Evolutionary conservation across 768 basidiomycete species (phyloP).

Genomic region (Lyophyllum atratum): DNA sequence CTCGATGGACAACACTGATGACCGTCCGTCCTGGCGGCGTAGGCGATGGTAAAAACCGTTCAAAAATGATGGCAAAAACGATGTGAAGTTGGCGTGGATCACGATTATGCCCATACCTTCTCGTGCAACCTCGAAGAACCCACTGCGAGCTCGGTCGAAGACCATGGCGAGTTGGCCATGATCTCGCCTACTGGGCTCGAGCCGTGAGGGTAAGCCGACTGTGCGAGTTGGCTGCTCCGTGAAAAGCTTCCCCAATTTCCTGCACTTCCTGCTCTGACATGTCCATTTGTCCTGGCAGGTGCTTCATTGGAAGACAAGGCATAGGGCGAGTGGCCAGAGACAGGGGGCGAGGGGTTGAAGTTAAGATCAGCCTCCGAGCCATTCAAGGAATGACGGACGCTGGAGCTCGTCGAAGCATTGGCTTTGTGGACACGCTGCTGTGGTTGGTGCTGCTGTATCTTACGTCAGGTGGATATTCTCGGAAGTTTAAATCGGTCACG

Average conservation of each 20-base stretch:
- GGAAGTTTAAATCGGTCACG: not conserved
- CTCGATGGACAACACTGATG: constrained; percentile 17
- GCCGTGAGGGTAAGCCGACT: constrained; percentile 54
- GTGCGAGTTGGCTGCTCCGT: constrained; percentile 52
- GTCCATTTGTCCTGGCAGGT: constrained; percentile 56
- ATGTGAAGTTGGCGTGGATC: not conserved
- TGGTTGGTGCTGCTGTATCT: constrained; percentile 22
- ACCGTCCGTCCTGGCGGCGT: constrained; percentile 47
- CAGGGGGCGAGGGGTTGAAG: constrained; percentile 56
- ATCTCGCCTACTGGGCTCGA: constrained; percentile 60
- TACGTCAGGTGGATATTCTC: not conserved
- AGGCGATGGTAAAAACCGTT: constrained; percentile 28
- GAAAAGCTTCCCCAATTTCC: constrained; percentile 76
- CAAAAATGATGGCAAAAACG: constrained; percentile 23
- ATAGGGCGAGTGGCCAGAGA: constrained; percentile 47
- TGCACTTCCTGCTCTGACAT: constrained; percentile 77
- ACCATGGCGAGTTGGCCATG: constrained; percentile 62
- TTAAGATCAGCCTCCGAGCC: constrained; percentile 67
- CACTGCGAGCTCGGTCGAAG: constrained; percentile 50
- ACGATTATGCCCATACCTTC: constrained; percentile 56
- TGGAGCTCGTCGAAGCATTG: constrained; percentile 45
- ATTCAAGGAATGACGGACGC: constrained; percentile 74
- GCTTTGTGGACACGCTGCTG: constrained; percentile 49
- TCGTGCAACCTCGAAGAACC: constrained; percentile 57
- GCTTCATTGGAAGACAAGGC: constrained; percentile 44